Base-by-base conservation (phyloP, 163 green algal genomes). In the Volvox carteri region DNA sequence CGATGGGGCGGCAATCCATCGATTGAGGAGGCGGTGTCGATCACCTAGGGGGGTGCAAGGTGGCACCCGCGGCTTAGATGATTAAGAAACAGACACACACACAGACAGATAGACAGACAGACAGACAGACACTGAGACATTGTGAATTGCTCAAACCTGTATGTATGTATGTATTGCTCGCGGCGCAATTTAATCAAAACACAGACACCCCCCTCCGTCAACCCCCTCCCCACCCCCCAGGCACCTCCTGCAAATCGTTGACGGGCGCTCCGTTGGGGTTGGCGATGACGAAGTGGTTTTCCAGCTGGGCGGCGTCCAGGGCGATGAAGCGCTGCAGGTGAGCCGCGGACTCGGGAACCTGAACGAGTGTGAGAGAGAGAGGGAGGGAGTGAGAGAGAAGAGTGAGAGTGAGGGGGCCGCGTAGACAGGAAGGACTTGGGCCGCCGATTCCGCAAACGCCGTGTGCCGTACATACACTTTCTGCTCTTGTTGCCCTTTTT, bases 241-340 rank as follows among this genome's bases (percentile, higher is more conserved):
- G 33, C 35, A 86, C 79, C 37, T 86, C 81, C 35, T 72, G 41
- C 33, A 87, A 46, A 46, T 87, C 67, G 2, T 4, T 44, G 3
- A 87, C 6, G 2, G 81, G 35, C 23, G 28, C 23, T 1, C 81
- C 81, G 33, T 41, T 72, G 18, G 81, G 81, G 2, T 50, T 19
- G 0, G 65, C 25, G 23, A 87, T 87, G 65, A 87, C 37, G n/a
- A 58, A 77, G 48, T 87, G 81, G 67, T 80, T 87, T 7, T 87
- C 65, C 14, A 87, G 41, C 67, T 79, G 65, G 8, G 42, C 46
- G 5, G 68, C 12, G 19, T 87, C 81, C 65, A 87, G 67, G 1
- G 81, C 62, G 23, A 87, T 54, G 33, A 87, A 77, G 35, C 81
- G 81, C 81, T 79, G 65, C 65, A 87, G 81, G 48, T 87, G 81